phyloP scores from a whole-genome alignment of 768 basidiomycete genomes.

The Mrakia gelida region DNA sequence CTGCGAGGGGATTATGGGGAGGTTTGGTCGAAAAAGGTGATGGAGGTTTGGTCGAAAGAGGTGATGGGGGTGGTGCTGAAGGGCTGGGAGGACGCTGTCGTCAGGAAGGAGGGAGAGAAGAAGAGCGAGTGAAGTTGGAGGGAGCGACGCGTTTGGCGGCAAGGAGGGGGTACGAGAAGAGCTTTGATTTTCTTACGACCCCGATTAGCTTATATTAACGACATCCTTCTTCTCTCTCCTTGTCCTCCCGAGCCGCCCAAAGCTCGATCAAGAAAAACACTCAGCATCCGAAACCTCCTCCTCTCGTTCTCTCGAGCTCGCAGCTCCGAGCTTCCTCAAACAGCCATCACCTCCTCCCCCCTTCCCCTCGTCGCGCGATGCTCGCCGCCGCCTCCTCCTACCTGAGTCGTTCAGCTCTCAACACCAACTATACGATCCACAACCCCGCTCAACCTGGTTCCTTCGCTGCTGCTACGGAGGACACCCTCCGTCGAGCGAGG shows the following conservation, averaged over 20 bases:
- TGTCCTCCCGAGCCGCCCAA: background rate
- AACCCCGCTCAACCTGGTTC: conserved; percentile 4
- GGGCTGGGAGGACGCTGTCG: no score
- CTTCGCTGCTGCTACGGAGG: conserved; percentile 5
- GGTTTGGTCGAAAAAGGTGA: no score
- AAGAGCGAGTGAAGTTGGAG: background rate
- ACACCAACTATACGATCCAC: conserved; percentile 63
- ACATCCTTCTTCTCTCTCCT: background rate
- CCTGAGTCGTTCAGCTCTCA: conserved; percentile 73
- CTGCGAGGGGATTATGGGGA: no score
- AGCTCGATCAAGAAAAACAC: no score
- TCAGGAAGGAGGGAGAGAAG: background rate
- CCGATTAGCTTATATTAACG: no score
- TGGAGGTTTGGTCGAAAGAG: background rate
- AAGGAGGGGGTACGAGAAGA: background rate
- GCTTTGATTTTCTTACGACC: background rate
- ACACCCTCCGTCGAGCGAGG: background rate
- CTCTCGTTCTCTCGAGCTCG: background rate
- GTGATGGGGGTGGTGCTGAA: background rate
- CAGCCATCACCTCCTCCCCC: background rate
- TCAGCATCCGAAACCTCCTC: background rate
- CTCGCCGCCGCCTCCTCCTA: conserved; percentile 78
- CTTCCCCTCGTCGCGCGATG: conserved; percentile 47
- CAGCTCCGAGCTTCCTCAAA: background rate
- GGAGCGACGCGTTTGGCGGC: background rate